Evolutionary conservation across 192 early-diverging fungal genomes (phyloP).

Genomic region (Coemansia guatemalensis): DNA sequence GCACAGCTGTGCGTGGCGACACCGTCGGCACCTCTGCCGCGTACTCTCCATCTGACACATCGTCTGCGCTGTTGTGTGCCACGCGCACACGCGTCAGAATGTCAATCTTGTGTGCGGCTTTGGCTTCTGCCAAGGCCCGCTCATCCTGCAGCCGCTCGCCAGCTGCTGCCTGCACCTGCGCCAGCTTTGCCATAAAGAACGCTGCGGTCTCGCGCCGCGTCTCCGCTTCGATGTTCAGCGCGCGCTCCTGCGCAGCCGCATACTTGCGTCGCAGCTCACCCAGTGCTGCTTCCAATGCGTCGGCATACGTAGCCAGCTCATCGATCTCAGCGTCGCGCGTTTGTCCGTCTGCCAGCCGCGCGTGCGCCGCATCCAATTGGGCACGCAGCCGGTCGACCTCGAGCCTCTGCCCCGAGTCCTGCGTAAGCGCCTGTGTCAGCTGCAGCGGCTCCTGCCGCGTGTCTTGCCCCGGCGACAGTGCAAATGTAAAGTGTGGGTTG

Average conservation of each 20-base stretch:
- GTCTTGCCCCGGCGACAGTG: slow-evolving; percentile 9
- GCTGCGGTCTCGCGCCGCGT: slow-evolving; percentile 55
- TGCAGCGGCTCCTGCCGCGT: slow-evolving; percentile 14
- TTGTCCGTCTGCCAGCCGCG: not conserved
- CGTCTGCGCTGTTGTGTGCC: not conserved
- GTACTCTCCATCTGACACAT: slow-evolving; percentile 12
- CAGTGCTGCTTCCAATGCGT: slow-evolving; percentile 23
- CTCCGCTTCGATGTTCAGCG: slow-evolving; percentile 55
- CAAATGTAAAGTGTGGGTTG: slow-evolving; percentile 37
- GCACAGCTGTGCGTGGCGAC: slow-evolving; percentile 40
- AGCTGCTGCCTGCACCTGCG: slow-evolving; percentile 48
- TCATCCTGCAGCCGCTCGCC: slow-evolving; percentile 47
- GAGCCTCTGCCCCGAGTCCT: slow-evolving; percentile 22
- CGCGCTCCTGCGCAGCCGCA: slow-evolving; percentile 55
- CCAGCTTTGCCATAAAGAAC: slow-evolving; percentile 51
- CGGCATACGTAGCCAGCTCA: slow-evolving; percentile 39
- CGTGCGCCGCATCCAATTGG: slow-evolving; percentile 1
- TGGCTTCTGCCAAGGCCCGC: slow-evolving; percentile 28
- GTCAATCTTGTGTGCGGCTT: slow-evolving; percentile 51
- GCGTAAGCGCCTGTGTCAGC: slow-evolving; percentile 15
- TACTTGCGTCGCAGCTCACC: slow-evolving; percentile 34
- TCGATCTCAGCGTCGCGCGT: slow-evolving; percentile 28
- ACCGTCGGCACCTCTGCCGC: slow-evolving; percentile 44
- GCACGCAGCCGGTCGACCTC: slow-evolving; percentile 39
- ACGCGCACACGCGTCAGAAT: slow-evolving; percentile 46